These are phyloP conservation scores for Pholiota adiposa DNA, from an alignment of 1,284 basidiomycete genomes.

Conservation along the genomic window DNA sequence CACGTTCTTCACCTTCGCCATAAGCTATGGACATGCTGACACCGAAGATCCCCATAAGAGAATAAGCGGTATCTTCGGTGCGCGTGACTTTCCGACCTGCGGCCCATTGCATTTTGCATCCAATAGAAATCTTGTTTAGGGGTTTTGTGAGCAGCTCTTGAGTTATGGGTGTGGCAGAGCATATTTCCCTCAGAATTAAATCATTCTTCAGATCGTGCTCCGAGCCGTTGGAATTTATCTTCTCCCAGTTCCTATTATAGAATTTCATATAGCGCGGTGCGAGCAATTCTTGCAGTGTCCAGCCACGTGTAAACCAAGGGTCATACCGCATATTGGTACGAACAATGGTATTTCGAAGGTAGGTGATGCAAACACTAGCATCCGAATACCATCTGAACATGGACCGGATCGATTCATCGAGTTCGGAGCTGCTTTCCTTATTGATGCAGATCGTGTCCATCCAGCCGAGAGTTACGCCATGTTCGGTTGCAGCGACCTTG, in stretches of 20 bases:
- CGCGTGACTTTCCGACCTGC: background rate
- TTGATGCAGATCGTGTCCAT: constrained; percentile 11
- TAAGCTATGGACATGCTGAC: background rate
- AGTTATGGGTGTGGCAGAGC: background rate
- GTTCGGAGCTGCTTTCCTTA: constrained; percentile 9
- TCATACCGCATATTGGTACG: background rate
- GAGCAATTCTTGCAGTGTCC: constrained; percentile 9
- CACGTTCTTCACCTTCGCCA: background rate
- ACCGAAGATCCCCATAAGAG: background rate
- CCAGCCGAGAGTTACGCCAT: background rate
- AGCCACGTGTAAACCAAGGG: constrained; percentile 8
- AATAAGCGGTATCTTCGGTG: background rate
- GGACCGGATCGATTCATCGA: constrained; percentile 9
- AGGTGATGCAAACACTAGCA: constrained; percentile 2
- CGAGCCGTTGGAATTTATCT: background rate
- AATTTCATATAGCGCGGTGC: constrained; percentile 2
- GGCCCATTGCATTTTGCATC: constrained; percentile 4
- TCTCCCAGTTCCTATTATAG: background rate
- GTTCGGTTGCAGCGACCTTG: background rate
- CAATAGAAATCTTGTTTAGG: background rate
- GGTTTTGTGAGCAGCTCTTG: background rate
- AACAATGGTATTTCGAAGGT: background rate
- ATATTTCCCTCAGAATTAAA: background rate
- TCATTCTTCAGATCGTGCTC: background rate
- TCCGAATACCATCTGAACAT: constrained; percentile 8